Percentiles rank a stretch among this genome's conserved stretches.
These are phyloP conservation scores for Colletotrichum godetiae DNA, from an alignment of 2,329 filamentous ascomycete genomes.

Conservation along the genomic window DNA sequence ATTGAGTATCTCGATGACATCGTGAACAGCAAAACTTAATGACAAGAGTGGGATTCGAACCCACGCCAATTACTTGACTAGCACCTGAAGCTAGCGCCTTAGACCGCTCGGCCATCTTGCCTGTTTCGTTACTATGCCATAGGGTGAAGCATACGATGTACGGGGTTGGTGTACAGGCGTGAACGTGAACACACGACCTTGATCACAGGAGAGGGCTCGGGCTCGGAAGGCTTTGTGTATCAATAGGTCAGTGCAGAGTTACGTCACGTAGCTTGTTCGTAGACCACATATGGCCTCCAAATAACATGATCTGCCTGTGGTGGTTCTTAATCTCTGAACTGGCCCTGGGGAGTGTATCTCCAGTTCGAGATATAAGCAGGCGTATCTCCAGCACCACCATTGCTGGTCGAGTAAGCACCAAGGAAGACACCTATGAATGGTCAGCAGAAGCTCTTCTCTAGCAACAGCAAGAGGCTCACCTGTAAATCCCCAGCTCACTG, in stretches of 20 bases:
- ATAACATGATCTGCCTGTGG: background rate
- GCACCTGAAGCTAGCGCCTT: slow-evolving; percentile 23
- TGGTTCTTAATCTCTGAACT: slow-evolving; percentile 45
- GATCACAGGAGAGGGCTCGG: background rate
- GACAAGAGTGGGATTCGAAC: slow-evolving; percentile 23
- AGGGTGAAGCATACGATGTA: background rate
- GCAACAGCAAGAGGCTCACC: slow-evolving; percentile 42
- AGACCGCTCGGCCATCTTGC: slow-evolving; percentile 20
- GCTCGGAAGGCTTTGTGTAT: background rate
- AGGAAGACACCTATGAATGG: slow-evolving; percentile 55
- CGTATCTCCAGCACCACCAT: slow-evolving; percentile 55
- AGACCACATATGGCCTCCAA: background rate
- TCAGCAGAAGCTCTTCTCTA: background rate
- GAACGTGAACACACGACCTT: background rate
- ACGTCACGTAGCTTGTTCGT: no score
- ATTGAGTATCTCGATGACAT: background rate
- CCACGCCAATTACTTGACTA: slow-evolving; percentile 21
- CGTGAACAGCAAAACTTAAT: background rate
- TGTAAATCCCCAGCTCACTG: slow-evolving; percentile 40
- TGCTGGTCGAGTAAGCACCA: slow-evolving; percentile 64
- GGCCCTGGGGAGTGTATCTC: slow-evolving; percentile 54
- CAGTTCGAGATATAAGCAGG: slow-evolving; percentile 60
- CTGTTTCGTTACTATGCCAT: fast-evolving
- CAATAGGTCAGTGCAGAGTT: background rate
- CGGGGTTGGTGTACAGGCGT: no score